Evolutionary conservation across 805 yeast genomes (phyloP).

Genomic region (Hanseniaspora osmophila): DNA sequence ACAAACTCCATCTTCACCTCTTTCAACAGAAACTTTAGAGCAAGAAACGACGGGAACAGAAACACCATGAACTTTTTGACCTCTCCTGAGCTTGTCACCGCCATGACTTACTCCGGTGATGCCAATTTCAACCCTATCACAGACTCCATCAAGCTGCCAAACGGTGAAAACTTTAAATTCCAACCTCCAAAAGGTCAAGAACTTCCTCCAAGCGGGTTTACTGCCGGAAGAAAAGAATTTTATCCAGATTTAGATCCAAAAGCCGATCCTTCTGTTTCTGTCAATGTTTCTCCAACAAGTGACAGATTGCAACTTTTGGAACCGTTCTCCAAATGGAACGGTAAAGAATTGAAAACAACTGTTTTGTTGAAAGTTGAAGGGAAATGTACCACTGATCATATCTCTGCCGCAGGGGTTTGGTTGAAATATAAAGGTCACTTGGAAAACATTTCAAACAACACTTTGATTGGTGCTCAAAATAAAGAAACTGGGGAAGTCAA

Average conservation of each 20-base stretch:
- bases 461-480: conserved; percentile 91
- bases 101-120: conserved; percentile 90
- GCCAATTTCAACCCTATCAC: conserved; percentile 83
- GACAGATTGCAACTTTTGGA: conserved; percentile 84
- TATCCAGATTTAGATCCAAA: conserved; percentile 61
- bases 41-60: conserved; percentile 97
- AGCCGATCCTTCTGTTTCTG: conserved; percentile 43
- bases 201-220: conserved; percentile 67
- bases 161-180: conserved; percentile 67
- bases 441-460: conserved; percentile 88
- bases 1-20: conserved; percentile 88
- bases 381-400: conserved; percentile 96
- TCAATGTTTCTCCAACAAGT: conserved; percentile 72
- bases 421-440: conserved; percentile 95
- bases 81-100: conserved; percentile 96
- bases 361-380: conserved; percentile 88
- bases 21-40: conserved; percentile 93
- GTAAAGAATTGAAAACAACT: conserved; percentile 63
- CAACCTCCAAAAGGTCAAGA: conserved; percentile 72
- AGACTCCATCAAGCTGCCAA: conserved; percentile 58
- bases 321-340: conserved; percentile 80
- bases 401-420: conserved; percentile 98
- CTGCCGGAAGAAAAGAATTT: conserved; percentile 57
- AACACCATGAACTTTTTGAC: conserved; percentile 94
- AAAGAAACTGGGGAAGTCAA: conserved; percentile 95